Percentiles rank a stretch among this genome's conserved stretches.
phyloP scores from a whole-genome alignment of 2,329 filamentous ascomycete species.

The Aspergillus arachidicola region DNA sequence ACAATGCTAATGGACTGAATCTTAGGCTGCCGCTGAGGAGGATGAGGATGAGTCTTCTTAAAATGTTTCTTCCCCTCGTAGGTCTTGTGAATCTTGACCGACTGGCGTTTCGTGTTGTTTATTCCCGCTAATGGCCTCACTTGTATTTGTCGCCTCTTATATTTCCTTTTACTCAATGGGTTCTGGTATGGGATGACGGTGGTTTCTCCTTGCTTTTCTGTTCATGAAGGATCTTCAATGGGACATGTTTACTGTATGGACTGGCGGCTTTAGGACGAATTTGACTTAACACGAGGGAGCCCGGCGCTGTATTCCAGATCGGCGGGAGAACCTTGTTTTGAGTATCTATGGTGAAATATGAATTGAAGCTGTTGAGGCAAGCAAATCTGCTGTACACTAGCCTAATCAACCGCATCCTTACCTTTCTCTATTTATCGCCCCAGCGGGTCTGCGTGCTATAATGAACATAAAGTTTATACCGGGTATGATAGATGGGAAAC shows the following conservation, averaged over 20 bases:
- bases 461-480: background rate
- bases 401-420: conserved; percentile 27
- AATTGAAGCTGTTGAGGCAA: conserved; percentile 26
- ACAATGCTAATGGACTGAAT: conserved; percentile 8
- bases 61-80: conserved; percentile 21
- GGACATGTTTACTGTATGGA: conserved; percentile 33
- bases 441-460: background rate
- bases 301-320: conserved; percentile 23
- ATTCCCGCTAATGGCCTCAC: conserved; percentile 34
- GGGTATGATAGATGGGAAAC: too few species aligned
- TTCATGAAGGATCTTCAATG: conserved; percentile 35
- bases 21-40: conserved; percentile 60
- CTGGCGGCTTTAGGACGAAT: conserved; percentile 28
- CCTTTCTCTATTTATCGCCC: background rate
- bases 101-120: conserved; percentile 40
- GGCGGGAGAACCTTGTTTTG: conserved; percentile 22
- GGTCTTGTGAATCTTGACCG: conserved; percentile 31
- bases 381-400: conserved; percentile 32
- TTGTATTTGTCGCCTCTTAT: conserved; percentile 33
- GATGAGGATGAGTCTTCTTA: conserved; percentile 52
- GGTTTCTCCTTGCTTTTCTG: conserved; percentile 34
- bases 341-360: conserved; percentile 23
- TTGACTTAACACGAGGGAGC: conserved; percentile 32
- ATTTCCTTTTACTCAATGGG: conserved; percentile 35
- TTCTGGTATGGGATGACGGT: conserved; percentile 37